Conservation (phyloP, 225 moss, liverwort and hornwort genomes). For the Polytrichum formosum region DNA sequence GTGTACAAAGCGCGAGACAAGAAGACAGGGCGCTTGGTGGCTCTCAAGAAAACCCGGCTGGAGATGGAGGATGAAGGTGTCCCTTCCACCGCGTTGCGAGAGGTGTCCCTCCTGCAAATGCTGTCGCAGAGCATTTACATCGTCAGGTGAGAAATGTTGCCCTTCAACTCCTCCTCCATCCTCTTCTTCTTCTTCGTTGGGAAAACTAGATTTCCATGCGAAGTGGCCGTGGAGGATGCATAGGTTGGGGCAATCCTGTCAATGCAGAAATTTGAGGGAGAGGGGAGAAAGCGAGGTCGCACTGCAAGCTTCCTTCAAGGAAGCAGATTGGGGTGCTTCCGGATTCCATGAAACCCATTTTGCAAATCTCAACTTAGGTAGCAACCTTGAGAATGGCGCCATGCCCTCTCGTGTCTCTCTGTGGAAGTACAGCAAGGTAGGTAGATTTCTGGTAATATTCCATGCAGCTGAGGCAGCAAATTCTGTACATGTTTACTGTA, state of each 20-base stretch:
- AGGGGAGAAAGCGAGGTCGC: neutral
- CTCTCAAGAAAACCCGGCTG: slow-evolving; percentile 61
- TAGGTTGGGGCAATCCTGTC: too few relatives aligned
- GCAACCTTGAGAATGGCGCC: too few relatives aligned
- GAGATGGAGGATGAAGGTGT: slow-evolving; percentile 64
- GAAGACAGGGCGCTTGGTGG: slow-evolving; percentile 56
- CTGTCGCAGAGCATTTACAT: slow-evolving; percentile 63
- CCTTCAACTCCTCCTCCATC: neutral
- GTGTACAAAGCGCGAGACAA: slow-evolving; percentile 62
- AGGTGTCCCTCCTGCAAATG: slow-evolving; percentile 61
- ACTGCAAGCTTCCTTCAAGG: neutral
- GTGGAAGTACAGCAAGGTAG: too few relatives aligned
- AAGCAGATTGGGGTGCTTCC: too few relatives aligned
- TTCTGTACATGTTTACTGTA: too few relatives aligned
- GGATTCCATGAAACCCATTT: too few relatives aligned
- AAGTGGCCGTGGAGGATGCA: too few relatives aligned
- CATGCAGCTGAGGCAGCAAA: too few relatives aligned
- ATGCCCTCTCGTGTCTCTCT: too few relatives aligned
- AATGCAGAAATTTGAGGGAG: neutral
- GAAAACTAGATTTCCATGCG: too few relatives aligned
- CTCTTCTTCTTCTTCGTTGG: neutral
- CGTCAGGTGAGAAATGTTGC: slow-evolving; percentile 25
- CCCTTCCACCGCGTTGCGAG: slow-evolving; percentile 58
- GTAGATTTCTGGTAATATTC: too few relatives aligned
- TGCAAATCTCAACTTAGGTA: too few relatives aligned